Conservation (phyloP, 179 eudicot species). For the Carnegiea gigantea region DNA sequence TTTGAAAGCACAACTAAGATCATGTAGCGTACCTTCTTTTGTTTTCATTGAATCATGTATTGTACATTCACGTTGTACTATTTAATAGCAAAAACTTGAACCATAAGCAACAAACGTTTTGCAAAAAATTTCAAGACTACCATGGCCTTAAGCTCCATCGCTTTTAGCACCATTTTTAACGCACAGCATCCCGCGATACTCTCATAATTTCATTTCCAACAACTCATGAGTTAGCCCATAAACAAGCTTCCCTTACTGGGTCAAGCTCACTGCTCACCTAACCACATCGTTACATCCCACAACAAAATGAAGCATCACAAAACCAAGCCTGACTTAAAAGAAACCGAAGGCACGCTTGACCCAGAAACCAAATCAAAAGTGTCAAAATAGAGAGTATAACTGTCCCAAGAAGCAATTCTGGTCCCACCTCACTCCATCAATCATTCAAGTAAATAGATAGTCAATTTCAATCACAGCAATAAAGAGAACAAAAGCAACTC, state of each 20-base stretch:
- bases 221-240: background rate
- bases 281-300: too few relatives aligned
- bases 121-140: background rate
- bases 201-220: background rate
- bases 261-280: background rate
- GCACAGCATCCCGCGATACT: background rate
- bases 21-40: too few relatives aligned
- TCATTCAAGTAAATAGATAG: background rate
- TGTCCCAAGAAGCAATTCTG: background rate
- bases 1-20: too few relatives aligned
- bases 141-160: background rate
- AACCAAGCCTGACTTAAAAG: too few relatives aligned
- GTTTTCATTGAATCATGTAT: too few relatives aligned
- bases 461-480: background rate
- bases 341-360: background rate
- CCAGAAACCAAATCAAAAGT: background rate
- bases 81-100: background rate
- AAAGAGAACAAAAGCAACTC: background rate
- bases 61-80: too few relatives aligned
- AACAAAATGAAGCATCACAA: too few relatives aligned
- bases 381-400: background rate
- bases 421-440: background rate
- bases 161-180: background rate
- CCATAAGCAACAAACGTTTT: background rate
- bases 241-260: background rate